Evolutionary conservation across 495 filamentous ascomycete genomes (phyloP), one percentile per base, ranked within the genome.

Genomic region (Xylaria longipes): DNA sequence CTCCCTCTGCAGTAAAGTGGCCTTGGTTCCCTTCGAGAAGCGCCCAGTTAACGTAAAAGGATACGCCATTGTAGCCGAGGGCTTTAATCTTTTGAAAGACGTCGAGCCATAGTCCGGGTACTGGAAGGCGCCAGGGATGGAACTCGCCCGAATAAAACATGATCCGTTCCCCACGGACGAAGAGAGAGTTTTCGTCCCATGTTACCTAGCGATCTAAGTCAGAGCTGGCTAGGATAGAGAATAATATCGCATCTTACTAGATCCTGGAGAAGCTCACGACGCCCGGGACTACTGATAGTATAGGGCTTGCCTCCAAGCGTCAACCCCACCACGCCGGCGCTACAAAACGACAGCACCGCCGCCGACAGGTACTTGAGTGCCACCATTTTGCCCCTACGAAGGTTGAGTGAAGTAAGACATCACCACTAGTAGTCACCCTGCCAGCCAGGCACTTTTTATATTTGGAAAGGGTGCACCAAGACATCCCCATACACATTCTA

Each of bases 51-150:
- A 89, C 80, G 75, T 94, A 93, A 79, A 94, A 92, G 0, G 89
- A 92, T 20, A 93, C 89, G n/a, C 85, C 83, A 71, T 91, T 94
- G 80, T 93, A 93, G 1, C 93, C 93, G 0, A 93, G 77, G 33
- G 91, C 91, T 78, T 90, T 93, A 80, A 93, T 86, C 79, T 96
- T 96, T 74, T 94, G 89, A 75, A 96, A 89, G 39, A 95, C 77
- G 76, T 95, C 93, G 52, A 91, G 84, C 85, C 87, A 94, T 5
- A 95, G 83, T 25, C 87, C 85, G 0, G 90, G 86, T 5, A 95
- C 92, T 0, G 93, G 93, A 6, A 95, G 85, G 71, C 92, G 89
- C 76, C 86, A 93, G 1, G 91, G 91, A 76, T 94, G 92, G 46
- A 93, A 83, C 82, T 95, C 92, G 63, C 89, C 93, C 73, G 86